Conservation (phyloP, 2,329 filamentous ascomycete genomes). For the Zymoseptoria pseudotritici region DNA sequence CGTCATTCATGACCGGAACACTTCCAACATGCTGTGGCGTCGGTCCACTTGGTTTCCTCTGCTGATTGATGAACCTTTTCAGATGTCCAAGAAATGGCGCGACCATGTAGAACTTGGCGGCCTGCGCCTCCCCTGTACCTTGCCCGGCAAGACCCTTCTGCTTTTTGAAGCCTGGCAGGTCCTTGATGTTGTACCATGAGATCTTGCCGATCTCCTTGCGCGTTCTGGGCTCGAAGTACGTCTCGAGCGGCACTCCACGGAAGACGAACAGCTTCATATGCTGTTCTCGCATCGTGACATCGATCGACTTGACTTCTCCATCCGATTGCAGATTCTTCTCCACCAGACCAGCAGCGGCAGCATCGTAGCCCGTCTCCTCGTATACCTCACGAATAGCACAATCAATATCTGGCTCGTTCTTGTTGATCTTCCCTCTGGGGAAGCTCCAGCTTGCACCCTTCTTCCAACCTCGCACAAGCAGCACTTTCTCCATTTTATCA, state of each 20-base stretch:
- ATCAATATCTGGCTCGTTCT: conserved; percentile 86
- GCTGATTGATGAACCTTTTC: conserved; percentile 83
- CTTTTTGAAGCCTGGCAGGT: conserved; percentile 74
- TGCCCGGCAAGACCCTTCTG: conserved; percentile 59
- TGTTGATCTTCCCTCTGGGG: conserved; percentile 94
- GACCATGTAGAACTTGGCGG: conserved; percentile 96
- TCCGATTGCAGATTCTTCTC: conserved; percentile 46
- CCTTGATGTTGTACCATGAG: conserved; percentile 83
- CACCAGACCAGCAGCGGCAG: conserved; percentile 67
- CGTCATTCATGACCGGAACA: conserved; percentile 8
- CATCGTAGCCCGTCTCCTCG: conserved; percentile 89
- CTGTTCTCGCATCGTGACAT: conserved; percentile 85
- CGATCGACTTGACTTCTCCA: conserved; percentile 70
- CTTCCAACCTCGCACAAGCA: conserved; percentile 97
- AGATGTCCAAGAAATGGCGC: conserved; percentile 80
- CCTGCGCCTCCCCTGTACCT: conserved; percentile 51
- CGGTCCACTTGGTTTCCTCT: conserved; percentile 60
- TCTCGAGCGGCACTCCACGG: conserved; percentile 77
- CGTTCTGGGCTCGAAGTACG: conserved; percentile 79
- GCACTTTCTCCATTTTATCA: conserved; percentile 83
- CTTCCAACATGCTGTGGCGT: conserved; percentile 6
- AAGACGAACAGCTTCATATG: conserved; percentile 91
- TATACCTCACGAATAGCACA: conserved; percentile 92
- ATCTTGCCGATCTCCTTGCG: conserved; percentile 98
- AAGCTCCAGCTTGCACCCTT: conserved; percentile 96